phyloP scores from a whole-genome alignment of 73 alveolate genomes.

The Paramecium tetraurelia region DNA sequence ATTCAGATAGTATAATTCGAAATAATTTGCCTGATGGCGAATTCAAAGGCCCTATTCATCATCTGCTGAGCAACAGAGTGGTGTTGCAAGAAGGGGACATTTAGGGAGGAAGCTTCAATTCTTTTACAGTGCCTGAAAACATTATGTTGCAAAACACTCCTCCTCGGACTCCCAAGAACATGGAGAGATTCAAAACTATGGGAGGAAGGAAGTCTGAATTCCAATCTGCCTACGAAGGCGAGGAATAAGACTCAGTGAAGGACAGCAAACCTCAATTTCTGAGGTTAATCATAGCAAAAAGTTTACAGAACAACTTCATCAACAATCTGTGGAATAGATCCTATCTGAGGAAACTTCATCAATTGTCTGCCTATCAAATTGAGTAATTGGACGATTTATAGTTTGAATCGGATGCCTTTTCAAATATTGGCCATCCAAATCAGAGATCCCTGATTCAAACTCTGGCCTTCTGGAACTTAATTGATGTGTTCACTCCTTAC shows the following conservation, averaged over 20 bases:
- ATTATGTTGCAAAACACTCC: neutral
- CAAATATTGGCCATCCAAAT: neutral
- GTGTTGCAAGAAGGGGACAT: conserved; percentile 11
- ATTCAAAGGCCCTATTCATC: conserved; percentile 10
- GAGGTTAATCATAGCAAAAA: conserved; percentile 29
- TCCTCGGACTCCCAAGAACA: neutral
- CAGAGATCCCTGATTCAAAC: neutral
- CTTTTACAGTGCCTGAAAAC: conserved; percentile 35
- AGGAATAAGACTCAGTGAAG: neutral
- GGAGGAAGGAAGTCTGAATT: neutral
- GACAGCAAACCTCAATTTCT: conserved; percentile 31
- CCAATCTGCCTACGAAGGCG: conserved; percentile 14
- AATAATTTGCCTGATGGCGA: neutral
- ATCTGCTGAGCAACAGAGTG: neutral
- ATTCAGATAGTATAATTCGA: neutral
- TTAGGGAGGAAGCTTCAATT: neutral
- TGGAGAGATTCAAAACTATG: neutral
- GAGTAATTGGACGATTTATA: conserved; percentile 9
- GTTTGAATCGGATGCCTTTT: neutral
- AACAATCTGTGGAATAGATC: conserved; percentile 39
- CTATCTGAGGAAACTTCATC: neutral
- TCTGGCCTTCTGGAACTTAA: neutral
- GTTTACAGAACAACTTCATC: conserved; percentile 3
- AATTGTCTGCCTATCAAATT: neutral
- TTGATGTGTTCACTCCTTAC: conserved; percentile 42